A percentile compares a stretch with the other conserved stretches of the same genome.
Conservation (phyloP, 1,139 yeast species). For the Spathaspora sp. region DNA sequence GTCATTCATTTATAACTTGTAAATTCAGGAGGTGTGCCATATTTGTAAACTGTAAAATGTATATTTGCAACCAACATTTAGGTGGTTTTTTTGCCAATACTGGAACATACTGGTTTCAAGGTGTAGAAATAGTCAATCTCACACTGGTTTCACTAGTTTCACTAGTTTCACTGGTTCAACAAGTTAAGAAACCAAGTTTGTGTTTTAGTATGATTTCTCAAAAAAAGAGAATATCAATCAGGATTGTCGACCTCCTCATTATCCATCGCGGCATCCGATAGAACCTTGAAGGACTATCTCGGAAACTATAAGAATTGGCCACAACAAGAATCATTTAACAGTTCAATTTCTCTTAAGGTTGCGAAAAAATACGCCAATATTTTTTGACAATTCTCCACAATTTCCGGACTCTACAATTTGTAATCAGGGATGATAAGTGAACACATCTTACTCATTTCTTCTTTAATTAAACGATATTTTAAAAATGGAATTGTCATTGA, state of each 20-base stretch:
- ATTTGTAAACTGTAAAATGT: not conserved
- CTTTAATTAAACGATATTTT: not conserved
- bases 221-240: too few relatives aligned
- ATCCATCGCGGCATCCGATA: too few relatives aligned
- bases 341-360: not conserved
- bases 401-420: not conserved
- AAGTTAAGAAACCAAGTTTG: too few relatives aligned
- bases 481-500: not conserved
- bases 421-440: not conserved
- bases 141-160: not conserved
- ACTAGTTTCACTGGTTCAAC: not conserved
- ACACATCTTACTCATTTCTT: not conserved
- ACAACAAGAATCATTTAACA: not conserved
- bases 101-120: not conserved
- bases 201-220: too few relatives aligned
- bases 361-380: slow-evolving; percentile 1
- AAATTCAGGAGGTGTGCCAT: not conserved
- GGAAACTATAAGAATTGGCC: not conserved
- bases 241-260: too few relatives aligned
- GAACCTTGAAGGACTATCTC: not conserved
- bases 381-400: slow-evolving; percentile 1
- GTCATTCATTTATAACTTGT: slow-evolving; percentile 1
- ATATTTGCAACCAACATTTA: slow-evolving; percentile 1
- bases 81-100: not conserved
- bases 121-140: not conserved